Conservation (phyloP, 1,284 basidiomycete species). For the Ustanciosporium gigantosporum region DNA sequence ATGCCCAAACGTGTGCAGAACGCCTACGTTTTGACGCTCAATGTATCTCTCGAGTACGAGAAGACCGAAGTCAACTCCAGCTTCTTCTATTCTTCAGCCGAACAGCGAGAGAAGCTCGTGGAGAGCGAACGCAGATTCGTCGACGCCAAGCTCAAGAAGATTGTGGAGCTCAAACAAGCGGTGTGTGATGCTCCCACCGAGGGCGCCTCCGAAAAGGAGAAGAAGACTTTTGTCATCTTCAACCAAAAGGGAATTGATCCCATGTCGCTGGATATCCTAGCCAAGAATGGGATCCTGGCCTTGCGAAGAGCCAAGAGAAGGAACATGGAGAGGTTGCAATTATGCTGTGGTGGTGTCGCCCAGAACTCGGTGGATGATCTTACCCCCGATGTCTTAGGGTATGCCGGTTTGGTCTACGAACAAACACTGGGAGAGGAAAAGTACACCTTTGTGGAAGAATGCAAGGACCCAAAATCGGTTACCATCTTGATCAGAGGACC, state of each 20-base stretch:
- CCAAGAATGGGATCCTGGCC: constrained; percentile 94
- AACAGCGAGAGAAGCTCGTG: constrained; percentile 97
- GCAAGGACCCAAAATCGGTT: constrained; percentile 92
- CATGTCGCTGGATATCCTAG: constrained; percentile 90
- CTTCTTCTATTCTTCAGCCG: constrained; percentile 98
- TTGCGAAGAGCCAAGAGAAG: constrained; percentile 92
- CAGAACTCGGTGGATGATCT: constrained; percentile 99
- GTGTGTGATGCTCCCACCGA: constrained; percentile 71
- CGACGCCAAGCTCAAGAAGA: constrained; percentile 92
- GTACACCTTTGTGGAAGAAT: constrained; percentile 96
- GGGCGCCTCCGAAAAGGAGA: constrained; percentile 63
- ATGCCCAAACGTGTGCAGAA: constrained; percentile 99
- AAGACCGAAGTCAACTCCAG: constrained; percentile 99
- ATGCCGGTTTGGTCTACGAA: constrained; percentile 98
- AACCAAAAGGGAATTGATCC: constrained; percentile 99
- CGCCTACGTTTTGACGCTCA: constrained; percentile 90
- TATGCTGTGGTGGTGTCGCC: constrained; percentile 90
- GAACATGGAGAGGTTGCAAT: constrained; percentile 62
- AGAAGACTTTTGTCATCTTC: constrained; percentile 89
- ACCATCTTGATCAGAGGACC: constrained; percentile 87
- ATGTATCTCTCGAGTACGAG: constrained; percentile 98
- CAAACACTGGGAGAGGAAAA: constrained; percentile 99
- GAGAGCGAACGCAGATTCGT: constrained; percentile 94
- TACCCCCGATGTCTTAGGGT: constrained; percentile 85
- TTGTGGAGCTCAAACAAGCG: constrained; percentile 92